phyloP scores from a whole-genome alignment of 2,329 filamentous ascomycete genomes.

The Aspergillus luchuensis region DNA sequence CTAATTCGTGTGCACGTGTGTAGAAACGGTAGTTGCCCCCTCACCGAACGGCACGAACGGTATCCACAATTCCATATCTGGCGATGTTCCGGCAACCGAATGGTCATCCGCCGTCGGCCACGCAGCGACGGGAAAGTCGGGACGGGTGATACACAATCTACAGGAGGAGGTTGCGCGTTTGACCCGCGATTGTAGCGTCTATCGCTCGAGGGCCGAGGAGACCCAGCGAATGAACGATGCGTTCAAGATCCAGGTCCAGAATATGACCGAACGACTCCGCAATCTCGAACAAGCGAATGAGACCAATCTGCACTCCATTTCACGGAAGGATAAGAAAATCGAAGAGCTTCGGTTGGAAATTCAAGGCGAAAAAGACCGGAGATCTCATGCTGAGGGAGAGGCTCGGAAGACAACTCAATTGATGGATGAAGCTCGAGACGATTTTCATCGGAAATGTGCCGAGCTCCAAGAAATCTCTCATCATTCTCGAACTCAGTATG shows the following conservation, averaged over 20 bases:
- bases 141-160: slow-evolving; percentile 53
- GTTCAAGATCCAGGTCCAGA: slow-evolving; percentile 47
- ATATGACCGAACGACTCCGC: slow-evolving; percentile 48
- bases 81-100: slow-evolving; percentile 36
- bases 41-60: slow-evolving; percentile 32
- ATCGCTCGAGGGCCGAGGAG: slow-evolving; percentile 50
- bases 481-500: slow-evolving; percentile 46
- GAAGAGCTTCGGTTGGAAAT: slow-evolving; percentile 48
- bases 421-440: slow-evolving; percentile 44
- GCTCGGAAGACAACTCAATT: slow-evolving; percentile 40
- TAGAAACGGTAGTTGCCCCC: slow-evolving; percentile 21
- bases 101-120: slow-evolving; percentile 55
- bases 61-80: slow-evolving; percentile 32
- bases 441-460: slow-evolving; percentile 42
- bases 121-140: slow-evolving; percentile 53
- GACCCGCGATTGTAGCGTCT: slow-evolving; percentile 49
- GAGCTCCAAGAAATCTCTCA: slow-evolving; percentile 44
- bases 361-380: slow-evolving; percentile 44
- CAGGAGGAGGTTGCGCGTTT: slow-evolving; percentile 54
- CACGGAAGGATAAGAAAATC: slow-evolving; percentile 51
- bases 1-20: neutral
- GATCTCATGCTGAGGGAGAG: slow-evolving; percentile 44
- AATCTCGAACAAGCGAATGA: slow-evolving; percentile 52
- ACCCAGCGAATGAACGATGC: slow-evolving; percentile 50
- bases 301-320: slow-evolving; percentile 48